These are phyloP conservation scores for Scytalidium sp. DNA, from an alignment of 2,329 filamentous ascomycete genomes.

Conservation along the genomic window DNA sequence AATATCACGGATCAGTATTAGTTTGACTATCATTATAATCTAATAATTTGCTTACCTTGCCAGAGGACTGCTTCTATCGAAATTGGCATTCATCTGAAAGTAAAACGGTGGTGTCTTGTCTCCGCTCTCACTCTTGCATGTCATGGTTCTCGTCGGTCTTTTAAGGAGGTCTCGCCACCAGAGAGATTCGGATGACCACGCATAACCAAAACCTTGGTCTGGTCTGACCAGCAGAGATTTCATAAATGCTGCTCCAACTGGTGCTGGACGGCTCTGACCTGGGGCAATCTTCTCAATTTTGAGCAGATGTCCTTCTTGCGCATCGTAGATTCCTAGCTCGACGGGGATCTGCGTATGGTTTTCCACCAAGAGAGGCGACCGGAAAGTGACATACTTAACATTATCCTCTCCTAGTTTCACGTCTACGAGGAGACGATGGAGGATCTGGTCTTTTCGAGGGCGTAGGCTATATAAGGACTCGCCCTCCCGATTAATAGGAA, in stretches of 20 bases:
- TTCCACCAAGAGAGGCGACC: slow-evolving; percentile 87
- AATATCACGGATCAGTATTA: not conserved
- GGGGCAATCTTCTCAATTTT: slow-evolving; percentile 98
- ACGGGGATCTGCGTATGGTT: slow-evolving; percentile 97
- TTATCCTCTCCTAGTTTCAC: slow-evolving; percentile 90
- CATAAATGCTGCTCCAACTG: slow-evolving; percentile 87
- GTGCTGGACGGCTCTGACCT: slow-evolving; percentile 83
- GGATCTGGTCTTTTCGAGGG: slow-evolving; percentile 78
- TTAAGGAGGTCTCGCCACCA: slow-evolving; percentile 93
- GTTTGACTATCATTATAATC: not conserved
- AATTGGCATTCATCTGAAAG: slow-evolving; percentile 90
- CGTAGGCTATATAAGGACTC: slow-evolving; percentile 87
- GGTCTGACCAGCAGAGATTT: slow-evolving; percentile 86
- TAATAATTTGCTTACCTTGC: slow-evolving; percentile 56
- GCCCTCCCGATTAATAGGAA: slow-evolving; percentile 90
- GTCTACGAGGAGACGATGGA: slow-evolving; percentile 89
- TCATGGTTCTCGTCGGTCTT: slow-evolving; percentile 79
- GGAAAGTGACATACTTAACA: slow-evolving; percentile 95
- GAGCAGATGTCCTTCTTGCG: slow-evolving; percentile 80
- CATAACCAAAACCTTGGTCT: slow-evolving; percentile 93
- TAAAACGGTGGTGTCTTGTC: slow-evolving; percentile 82
- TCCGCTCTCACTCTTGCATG: slow-evolving; percentile 81
- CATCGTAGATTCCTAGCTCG: slow-evolving; percentile 87
- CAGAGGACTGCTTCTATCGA: slow-evolving; percentile 78
- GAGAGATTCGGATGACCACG: slow-evolving; percentile 85